phyloP scores from a whole-genome alignment of 2,329 filamentous ascomycete genomes.

The Monosporascus sp. region DNA sequence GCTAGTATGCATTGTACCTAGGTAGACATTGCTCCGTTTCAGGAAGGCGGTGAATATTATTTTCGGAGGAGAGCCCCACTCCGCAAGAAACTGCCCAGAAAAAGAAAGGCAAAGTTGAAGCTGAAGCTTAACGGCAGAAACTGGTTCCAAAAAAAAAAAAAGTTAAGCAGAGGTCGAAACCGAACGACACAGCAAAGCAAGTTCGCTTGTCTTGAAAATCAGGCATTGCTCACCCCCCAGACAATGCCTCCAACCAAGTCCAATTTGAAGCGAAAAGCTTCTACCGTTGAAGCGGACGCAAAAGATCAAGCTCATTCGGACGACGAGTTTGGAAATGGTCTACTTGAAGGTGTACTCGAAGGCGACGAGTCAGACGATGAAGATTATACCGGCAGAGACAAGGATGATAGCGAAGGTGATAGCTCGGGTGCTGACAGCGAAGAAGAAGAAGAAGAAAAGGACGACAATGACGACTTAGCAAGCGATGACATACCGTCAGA shows the following conservation, averaged over 20 bases:
- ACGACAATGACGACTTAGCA: constrained; percentile 30
- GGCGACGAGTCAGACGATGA: constrained; percentile 38
- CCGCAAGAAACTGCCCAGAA: not conserved
- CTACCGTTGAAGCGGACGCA: constrained; percentile 46
- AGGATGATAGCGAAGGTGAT: constrained; percentile 37
- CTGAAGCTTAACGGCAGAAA: not conserved
- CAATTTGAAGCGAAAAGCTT: constrained; percentile 61
- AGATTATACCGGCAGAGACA: constrained; percentile 34
- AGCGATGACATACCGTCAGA: constrained; percentile 40
- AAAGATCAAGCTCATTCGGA: constrained; percentile 49
- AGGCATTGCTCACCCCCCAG: not conserved
- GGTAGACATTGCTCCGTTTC: not conserved
- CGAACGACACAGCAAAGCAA: not conserved
- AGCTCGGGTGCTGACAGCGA: constrained; percentile 37
- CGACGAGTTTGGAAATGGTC: constrained; percentile 52
- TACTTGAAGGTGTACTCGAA: constrained; percentile 53
- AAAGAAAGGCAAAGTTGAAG: not conserved
- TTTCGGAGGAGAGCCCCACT: not conserved
- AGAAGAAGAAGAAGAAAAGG: constrained; percentile 22
- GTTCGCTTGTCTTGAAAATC: no score
- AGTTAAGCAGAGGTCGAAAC: not conserved
- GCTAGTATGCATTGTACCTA: not conserved
- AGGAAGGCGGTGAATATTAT: not conserved
- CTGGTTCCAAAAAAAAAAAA: not conserved
- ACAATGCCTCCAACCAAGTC: constrained; percentile 36